Percentiles rank a stretch among this genome's conserved stretches.
Evolutionary conservation across 768 basidiomycete genomes (phyloP).

Genomic region (Tulasnella sp.): DNA sequence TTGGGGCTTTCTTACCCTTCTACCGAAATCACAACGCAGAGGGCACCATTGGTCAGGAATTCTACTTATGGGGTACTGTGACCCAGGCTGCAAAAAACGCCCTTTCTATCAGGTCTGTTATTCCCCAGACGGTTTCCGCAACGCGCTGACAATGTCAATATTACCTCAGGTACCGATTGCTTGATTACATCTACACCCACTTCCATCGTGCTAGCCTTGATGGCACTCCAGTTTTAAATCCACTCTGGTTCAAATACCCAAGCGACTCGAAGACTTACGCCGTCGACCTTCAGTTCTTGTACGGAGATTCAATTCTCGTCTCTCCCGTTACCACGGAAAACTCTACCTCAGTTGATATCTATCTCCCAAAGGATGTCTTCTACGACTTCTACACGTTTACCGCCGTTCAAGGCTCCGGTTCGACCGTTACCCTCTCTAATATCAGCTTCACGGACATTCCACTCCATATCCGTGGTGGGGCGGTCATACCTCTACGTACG

Average conservation of each 20-base stretch:
- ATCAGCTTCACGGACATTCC: constrained; percentile 48
- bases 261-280: constrained; percentile 43
- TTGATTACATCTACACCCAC: constrained; percentile 61
- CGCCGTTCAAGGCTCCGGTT: constrained; percentile 37
- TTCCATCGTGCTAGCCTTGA: constrained; percentile 45
- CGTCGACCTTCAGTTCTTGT: constrained; percentile 59
- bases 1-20: constrained; percentile 69
- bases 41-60: constrained; percentile 44
- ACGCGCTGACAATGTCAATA: too few species aligned
- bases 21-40: constrained; percentile 58
- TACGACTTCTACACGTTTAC: constrained; percentile 47
- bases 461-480: constrained; percentile 47
- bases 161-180: constrained; percentile 41
- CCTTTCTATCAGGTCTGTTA: constrained; percentile 44
- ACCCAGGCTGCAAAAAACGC: constrained; percentile 47
- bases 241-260: constrained; percentile 56
- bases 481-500: constrained; percentile 43
- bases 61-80: constrained; percentile 49
- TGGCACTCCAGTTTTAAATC: constrained; percentile 51
- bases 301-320: constrained; percentile 50
- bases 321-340: constrained; percentile 54
- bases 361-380: constrained; percentile 51
- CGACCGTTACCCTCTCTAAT: constrained; percentile 29
- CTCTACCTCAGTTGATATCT: constrained; percentile 43
- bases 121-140: too few species aligned